A percentile compares a stretch with the other conserved stretches of the same genome.
These are phyloP conservation scores for Fusarium camptoceras DNA, from an alignment of 2,329 filamentous ascomycete genomes.

Conservation along the genomic window DNA sequence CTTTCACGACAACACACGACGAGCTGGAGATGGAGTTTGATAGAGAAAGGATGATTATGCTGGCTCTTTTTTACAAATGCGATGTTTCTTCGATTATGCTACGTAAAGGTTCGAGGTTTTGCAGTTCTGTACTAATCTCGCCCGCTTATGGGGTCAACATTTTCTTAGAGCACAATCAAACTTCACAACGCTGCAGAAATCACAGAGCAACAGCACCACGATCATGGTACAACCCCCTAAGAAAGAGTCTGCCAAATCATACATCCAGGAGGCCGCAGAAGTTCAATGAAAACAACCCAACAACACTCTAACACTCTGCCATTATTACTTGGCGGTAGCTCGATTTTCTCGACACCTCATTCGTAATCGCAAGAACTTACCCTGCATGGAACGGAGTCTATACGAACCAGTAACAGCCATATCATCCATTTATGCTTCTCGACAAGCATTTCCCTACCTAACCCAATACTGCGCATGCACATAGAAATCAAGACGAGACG, in stretches of 20 bases:
- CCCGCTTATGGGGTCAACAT: not conserved
- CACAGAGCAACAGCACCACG: not conserved
- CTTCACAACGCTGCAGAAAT: not conserved
- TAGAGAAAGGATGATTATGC: not conserved
- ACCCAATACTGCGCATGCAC: not conserved
- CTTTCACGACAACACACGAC: constrained; percentile 1
- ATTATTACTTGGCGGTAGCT: not conserved
- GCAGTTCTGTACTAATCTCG: not conserved
- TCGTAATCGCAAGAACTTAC: constrained; percentile 46
- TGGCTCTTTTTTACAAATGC: not conserved
- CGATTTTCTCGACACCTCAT: not conserved
- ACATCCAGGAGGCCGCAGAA: too few relatives aligned
- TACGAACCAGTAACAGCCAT: not conserved
- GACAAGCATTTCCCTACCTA: not conserved
- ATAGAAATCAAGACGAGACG: not conserved
- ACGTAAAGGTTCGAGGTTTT: not conserved
- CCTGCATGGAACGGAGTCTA: constrained; percentile 63
- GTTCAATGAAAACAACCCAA: too few relatives aligned
- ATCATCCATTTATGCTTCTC: not conserved
- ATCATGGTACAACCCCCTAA: too few relatives aligned
- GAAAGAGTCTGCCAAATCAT: not conserved
- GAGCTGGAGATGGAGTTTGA: not conserved
- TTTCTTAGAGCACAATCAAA: not conserved
- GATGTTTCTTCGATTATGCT: not conserved
- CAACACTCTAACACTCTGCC: not conserved